A percentile compares a stretch with the other conserved stretches of the same genome.
Evolutionary conservation across 202 grass and related monocot genomes (phyloP).

Genomic region (Schoenoplectus triqueter): DNA sequence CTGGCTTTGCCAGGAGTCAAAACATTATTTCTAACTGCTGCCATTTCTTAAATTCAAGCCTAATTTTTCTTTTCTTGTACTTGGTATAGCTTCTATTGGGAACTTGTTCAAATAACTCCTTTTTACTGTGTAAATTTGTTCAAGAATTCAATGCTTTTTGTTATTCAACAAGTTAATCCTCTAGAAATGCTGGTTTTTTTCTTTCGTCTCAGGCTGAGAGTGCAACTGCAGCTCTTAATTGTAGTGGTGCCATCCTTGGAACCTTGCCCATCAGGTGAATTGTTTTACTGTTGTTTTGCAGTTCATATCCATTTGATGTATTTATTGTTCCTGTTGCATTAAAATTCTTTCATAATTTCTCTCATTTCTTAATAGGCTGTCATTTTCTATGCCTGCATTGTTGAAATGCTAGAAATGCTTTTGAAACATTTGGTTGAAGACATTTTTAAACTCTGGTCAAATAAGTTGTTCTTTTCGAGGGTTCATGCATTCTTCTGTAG

Average conservation of each 20-base stretch:
- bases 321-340: background rate
- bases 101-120: background rate
- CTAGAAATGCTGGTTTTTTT: conserved; percentile 15
- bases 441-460: background rate
- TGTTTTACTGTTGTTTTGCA: background rate
- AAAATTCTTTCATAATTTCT: background rate
- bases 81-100: background rate
- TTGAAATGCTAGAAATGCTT: background rate
- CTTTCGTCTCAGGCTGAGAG: conserved; percentile 73
- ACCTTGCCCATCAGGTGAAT: conserved; percentile 93
- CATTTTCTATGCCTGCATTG: background rate
- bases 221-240: conserved; percentile 91
- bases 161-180: conserved; percentile 26
- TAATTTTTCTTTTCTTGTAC: background rate
- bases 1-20: background rate
- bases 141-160: background rate
- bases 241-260: conserved; percentile 91
- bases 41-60: background rate
- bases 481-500: conserved; percentile 2
- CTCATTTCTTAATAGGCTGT: background rate
- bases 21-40: too few relatives aligned
- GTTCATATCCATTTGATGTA: background rate
- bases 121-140: background rate
- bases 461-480: background rate
- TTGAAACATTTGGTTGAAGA: background rate